Evolutionary conservation across 768 basidiomycete species (phyloP), one percentile per base, ranked within the genome.

Genomic region (Lactarius hatsudake): DNA sequence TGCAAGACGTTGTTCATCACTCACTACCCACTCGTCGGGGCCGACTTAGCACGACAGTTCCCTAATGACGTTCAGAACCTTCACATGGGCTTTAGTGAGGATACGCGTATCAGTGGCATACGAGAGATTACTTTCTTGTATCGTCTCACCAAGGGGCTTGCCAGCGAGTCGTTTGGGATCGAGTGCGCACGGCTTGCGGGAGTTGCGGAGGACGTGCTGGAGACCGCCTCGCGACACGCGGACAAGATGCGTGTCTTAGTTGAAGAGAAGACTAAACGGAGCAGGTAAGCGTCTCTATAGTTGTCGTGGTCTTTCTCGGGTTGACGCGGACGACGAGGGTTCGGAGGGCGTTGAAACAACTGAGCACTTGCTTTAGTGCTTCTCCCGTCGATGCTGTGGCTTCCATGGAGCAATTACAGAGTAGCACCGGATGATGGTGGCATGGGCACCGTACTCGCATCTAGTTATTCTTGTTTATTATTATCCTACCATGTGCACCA

Each of bases 1-100:
- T 88, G 86, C 77, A 89, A 88, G 75, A 91, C 90, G 1, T 77
- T 98, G 42, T 98, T 98, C 76, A 96, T 98, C 73, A 98, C 96
- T 0, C 96, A 98, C 75, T 98, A 97, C 73, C 94, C 95, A 4
- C 79, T 88, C 42, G 84, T 96, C 15, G 93, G 93, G n/a, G 77
- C 81, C 5, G 86, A 86, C 54, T 74, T 93, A 30, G 85, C 86
- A 71, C 81, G 79, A 34, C 81, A 81, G 65, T 89, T 84, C 74
- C 86, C 89, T 1, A 68, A 73, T 17, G 81, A 86, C 17, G 79
- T 93, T 43, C 82, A 87, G 71, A 96, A 95, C 74, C 75, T 90
- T 71, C 94, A 97, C 73, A 96, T 98, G 91, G 87, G 87, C 30
- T 96, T 92, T 72, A 82, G 83, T 28, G 86, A 88, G 48, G 87